Evolutionary conservation across 768 basidiomycete species (phyloP), one percentile per base, ranked within the genome.

Genomic region (Lactifluus pinguis): DNA sequence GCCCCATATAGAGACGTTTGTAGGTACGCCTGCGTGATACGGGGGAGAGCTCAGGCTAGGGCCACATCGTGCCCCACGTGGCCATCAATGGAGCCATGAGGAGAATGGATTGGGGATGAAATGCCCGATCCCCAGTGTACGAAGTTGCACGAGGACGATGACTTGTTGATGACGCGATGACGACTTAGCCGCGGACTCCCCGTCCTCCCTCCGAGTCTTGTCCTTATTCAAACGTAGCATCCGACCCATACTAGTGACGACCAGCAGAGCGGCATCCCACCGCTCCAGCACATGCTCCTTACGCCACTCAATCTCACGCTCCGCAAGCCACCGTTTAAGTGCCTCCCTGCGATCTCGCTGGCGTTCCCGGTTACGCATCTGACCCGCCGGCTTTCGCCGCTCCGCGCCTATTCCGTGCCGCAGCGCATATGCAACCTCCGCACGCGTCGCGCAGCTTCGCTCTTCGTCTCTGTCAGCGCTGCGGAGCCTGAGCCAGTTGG

Each of bases 1-100:
- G 79, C 6, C 87, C 82, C 88, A 89, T 89, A 64, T 86, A 80
- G 6, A 89, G 73, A 44, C 86, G 77, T 60, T 87, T 88, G 60
- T 73, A n/a, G n/a, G n/a, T n/a, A n/a, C 79, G 82, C 38, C 83
- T 79, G 6, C 82, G 82, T 9, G 79, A 75, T 1, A n/a, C n/a
- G n/a, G n/a, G n/a, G n/a, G n/a, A n/a, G n/a, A n/a, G n/a, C n/a
- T n/a, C n/a, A n/a, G n/a, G n/a, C n/a, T n/a, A n/a, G n/a, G n/a
- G n/a, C n/a, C n/a, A n/a, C n/a, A n/a, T n/a, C n/a, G n/a, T n/a
- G n/a, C n/a, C 64, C 66, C 1, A n/a, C n/a, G n/a, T n/a, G n/a
- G n/a, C n/a, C n/a, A n/a, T n/a, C n/a, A n/a, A n/a, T n/a, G n/a
- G n/a, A n/a, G n/a, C n/a, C n/a, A n/a, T n/a, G n/a, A n/a, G n/a